Evolutionary conservation across 352 stramenopile species (phyloP).

Genomic region (Phytopythium litorale): DNA sequence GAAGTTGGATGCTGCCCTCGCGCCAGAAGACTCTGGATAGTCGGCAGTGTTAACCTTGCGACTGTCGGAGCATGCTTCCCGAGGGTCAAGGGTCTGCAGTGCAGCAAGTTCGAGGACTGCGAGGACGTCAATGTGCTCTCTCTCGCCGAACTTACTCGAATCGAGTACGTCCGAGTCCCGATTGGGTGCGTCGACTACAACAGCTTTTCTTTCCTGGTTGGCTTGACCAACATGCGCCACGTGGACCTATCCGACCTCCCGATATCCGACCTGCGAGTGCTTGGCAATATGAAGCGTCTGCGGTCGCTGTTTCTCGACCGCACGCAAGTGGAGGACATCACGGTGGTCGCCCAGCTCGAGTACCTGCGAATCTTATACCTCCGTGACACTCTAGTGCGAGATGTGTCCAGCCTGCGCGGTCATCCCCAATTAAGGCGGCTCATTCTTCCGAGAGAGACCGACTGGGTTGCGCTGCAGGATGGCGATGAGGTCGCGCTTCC

Average conservation of each 20-base stretch:
- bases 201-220: constrained; percentile 3
- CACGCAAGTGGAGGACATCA: constrained; percentile 3
- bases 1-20: constrained; percentile 1
- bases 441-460: background rate
- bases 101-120: background rate
- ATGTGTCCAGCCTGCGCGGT: background rate
- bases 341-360: background rate
- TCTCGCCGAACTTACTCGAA: background rate
- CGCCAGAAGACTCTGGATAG: background rate
- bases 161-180: constrained; percentile 3
- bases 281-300: constrained; percentile 1
- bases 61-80: background rate
- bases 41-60: background rate
- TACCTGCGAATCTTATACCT: background rate
- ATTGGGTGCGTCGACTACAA: background rate
- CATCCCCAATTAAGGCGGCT: constrained; percentile 1
- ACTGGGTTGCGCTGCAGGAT: background rate
- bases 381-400: background rate
- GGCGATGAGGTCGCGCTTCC: background rate
- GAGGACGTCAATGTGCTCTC: background rate
- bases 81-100: background rate
- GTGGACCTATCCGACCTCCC: constrained; percentile 3
- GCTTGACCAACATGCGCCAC: background rate
- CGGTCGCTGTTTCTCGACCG: background rate
- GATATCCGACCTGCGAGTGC: background rate